phyloP scores from a whole-genome alignment of 441 rosid species.

The Cnidoscolus chayamansa region DNA sequence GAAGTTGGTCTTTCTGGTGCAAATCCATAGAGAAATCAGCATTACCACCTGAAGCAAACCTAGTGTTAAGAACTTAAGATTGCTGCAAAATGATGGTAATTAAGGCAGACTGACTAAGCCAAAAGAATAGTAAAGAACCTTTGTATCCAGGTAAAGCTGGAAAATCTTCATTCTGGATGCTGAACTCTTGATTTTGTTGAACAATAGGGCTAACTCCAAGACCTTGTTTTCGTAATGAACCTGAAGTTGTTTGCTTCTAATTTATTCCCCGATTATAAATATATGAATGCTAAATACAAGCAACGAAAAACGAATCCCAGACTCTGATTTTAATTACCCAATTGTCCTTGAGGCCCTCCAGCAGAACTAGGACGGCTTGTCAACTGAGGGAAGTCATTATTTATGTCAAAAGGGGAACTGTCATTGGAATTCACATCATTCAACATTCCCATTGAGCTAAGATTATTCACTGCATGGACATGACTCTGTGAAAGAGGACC shows the following conservation, averaged over 20 bases:
- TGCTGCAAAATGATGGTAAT: conserved; percentile 13
- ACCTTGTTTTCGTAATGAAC: conserved; percentile 81
- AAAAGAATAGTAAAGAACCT: conserved; percentile 43
- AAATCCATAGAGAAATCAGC: conserved; percentile 86
- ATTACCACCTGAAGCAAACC: conserved; percentile 64
- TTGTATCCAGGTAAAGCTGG: conserved; percentile 98
- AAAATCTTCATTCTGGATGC: conserved; percentile 99
- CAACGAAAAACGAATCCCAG: conserved; percentile 16
- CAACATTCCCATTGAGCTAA: conserved; percentile 86
- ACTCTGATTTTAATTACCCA: conserved; percentile 46
- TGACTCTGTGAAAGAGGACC: conserved; percentile 90
- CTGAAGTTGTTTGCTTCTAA: conserved; percentile 39
- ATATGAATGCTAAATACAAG: conserved; percentile 13
- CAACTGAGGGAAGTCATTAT: conserved; percentile 88
- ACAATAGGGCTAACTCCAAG: conserved; percentile 80
- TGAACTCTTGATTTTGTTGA: conserved; percentile 98
- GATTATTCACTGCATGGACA: conserved; percentile 76
- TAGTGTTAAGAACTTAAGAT: conserved; percentile 21
- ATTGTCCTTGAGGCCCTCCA: conserved; percentile 92
- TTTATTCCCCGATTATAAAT: conserved; percentile 22
- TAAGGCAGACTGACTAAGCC: background rate
- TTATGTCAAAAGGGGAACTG: conserved; percentile 83
- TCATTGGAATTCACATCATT: conserved; percentile 79
- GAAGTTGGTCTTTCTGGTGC: conserved; percentile 95
- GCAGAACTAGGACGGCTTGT: conserved; percentile 91